Evolutionary conservation across 768 basidiomycete species (phyloP).

Genomic region (Chalciporus pseudorubinellus): DNA sequence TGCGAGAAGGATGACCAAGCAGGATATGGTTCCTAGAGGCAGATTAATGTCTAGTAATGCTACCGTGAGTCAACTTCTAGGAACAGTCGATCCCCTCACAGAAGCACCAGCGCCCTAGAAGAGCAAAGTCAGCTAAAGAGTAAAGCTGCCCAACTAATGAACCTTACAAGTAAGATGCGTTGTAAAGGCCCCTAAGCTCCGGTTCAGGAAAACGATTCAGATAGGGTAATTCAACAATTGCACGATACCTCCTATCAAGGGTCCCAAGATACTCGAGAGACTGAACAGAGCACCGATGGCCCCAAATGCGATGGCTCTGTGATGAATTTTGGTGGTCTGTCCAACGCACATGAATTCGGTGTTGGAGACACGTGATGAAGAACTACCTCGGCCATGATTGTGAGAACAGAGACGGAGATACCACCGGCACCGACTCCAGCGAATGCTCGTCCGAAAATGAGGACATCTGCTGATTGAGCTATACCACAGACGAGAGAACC

Average conservation of each 20-base stretch:
- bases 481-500: slow-evolving; percentile 64
- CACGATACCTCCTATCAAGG: slow-evolving; percentile 11
- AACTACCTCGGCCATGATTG: slow-evolving; percentile 11
- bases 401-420: slow-evolving; percentile 33
- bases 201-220: not conserved
- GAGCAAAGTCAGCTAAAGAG: not conserved
- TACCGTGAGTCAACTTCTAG: not conserved
- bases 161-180: slow-evolving; percentile 9
- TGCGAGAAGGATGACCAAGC: slow-evolving; percentile 2
- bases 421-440: slow-evolving; percentile 70
- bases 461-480: slow-evolving; percentile 53
- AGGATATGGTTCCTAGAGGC: slow-evolving; percentile 10
- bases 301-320: slow-evolving; percentile 9
- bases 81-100: slow-evolving; percentile 2
- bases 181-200: slow-evolving; percentile 10
- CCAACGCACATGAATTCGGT: not conserved
- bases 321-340: slow-evolving; percentile 9
- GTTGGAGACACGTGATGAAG: not conserved
- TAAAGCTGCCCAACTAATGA: not conserved
- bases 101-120: slow-evolving; percentile 17
- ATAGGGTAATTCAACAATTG: not conserved
- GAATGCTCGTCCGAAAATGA: slow-evolving; percentile 65
- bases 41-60: slow-evolving; percentile 12
- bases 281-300: slow-evolving; percentile 10
- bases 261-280: slow-evolving; percentile 10